Evolutionary conservation across 2,329 filamentous ascomycete genomes (phyloP), one percentile per base, ranked within the genome.

Genomic region (Fusarium nodosum): DNA sequence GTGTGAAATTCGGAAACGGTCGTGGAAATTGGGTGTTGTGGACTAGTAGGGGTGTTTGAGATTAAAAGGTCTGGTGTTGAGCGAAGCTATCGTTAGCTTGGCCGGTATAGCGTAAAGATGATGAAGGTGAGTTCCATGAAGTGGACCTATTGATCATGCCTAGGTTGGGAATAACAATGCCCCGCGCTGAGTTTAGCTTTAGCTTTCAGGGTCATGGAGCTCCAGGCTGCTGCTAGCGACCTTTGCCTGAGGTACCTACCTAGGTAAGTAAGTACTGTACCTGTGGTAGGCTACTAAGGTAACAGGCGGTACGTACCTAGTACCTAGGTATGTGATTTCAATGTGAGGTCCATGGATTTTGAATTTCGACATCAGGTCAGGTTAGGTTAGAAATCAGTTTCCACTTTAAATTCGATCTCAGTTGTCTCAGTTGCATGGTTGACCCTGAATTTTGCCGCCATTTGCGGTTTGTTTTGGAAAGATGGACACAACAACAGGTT

Each of bases 351-450:
- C 28, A 30, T 30, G 28, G 28, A 47, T 53, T 47, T 34, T 41
- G 39, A 42, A 56, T 38, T 26, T n/a, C 34, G 20, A 30, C 41
- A 9, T 36, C 33, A 36, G 33, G 24, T 64, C 64, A 64, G 41
- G 24, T 64, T 58, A 65, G 41, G 60, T 66, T 36, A 66, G 42
- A 46, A 45, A 41, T 41, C 56, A 66, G 66, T 64, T 51, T 51
- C 41, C 47, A 31, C 50, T 55, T 46, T 45, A 59, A 59, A 60
- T 63, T 64, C 64, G 58, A 63, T 51, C 50, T 54, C 48, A 48
- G 39, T 57, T 58, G 46, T 51, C 50, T 54, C 52, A 48, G 46
- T 57, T 58, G 46, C 53, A 63, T 47, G 60, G 64, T 42, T 42
- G 44, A 55, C 61, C 56, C 54, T 70, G 53, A 28, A 60, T 63